These are phyloP conservation scores for Solanum appendiculatum DNA, from an alignment of 257 asterid genomes.

Conservation along the genomic window DNA sequence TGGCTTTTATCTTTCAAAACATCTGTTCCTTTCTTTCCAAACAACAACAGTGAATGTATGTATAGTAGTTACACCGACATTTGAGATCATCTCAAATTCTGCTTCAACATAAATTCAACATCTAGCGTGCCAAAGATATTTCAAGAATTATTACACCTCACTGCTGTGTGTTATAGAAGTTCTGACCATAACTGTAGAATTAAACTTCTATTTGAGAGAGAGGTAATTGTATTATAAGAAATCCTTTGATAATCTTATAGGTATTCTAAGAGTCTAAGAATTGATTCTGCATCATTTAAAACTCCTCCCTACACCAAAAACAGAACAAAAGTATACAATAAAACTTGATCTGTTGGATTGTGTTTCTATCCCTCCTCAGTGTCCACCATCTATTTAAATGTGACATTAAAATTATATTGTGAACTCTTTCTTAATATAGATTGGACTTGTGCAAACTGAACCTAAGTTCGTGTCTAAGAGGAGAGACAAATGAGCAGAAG, in stretches of 20 bases:
- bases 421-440: not conserved
- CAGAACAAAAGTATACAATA: not conserved
- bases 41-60: not conserved
- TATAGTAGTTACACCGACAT: not conserved
- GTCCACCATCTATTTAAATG: not conserved
- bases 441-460: not conserved
- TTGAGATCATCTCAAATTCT: not conserved
- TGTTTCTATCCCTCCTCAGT: not conserved
- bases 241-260: not conserved
- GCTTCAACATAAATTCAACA: not conserved
- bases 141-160: not conserved
- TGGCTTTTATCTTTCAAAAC: not conserved
- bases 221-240: not conserved
- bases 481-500: not conserved
- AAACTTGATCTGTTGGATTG: not conserved
- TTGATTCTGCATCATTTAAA: not conserved
- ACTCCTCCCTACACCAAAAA: not conserved
- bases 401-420: not conserved
- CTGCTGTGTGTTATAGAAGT: not conserved
- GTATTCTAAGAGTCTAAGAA: not conserved
- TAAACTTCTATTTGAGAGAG: not conserved
- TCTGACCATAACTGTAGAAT: not conserved
- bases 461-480: not conserved
- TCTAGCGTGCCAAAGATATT: not conserved
- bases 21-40: not conserved